These are phyloP conservation scores for Mucor racemosus DNA, from an alignment of 371 early-diverging fungal genomes.

Conservation along the genomic window DNA sequence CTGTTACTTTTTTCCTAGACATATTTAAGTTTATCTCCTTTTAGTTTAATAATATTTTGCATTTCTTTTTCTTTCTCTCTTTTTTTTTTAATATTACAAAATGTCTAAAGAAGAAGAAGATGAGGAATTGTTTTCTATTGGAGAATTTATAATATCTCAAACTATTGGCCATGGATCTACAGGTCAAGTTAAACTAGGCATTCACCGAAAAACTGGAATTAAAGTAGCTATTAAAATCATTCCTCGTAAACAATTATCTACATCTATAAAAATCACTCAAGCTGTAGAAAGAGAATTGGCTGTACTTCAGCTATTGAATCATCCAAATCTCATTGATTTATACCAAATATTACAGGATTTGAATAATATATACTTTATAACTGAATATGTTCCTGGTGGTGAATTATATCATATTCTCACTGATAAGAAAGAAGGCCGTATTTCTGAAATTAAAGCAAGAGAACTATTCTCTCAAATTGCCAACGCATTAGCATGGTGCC, in stretches of 20 bases:
- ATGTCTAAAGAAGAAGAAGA: neutral
- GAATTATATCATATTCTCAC: slow-evolving; percentile 41
- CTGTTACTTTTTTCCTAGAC: too few species aligned
- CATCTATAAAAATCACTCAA: slow-evolving; percentile 53
- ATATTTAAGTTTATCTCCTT: neutral
- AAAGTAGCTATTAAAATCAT: slow-evolving; percentile 52
- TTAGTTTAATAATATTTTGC: neutral
- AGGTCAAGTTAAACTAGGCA: slow-evolving; percentile 46
- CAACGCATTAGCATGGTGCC: slow-evolving; percentile 92
- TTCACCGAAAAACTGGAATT: slow-evolving; percentile 40
- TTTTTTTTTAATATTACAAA: neutral
- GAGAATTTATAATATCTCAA: slow-evolving; percentile 34
- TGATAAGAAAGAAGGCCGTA: slow-evolving; percentile 30
- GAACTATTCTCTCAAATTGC: slow-evolving; percentile 92
- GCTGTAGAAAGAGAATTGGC: slow-evolving; percentile 74
- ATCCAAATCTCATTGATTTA: slow-evolving; percentile 68
- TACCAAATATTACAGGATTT: slow-evolving; percentile 69
- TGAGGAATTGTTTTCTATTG: slow-evolving; percentile 17
- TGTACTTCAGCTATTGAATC: slow-evolving; percentile 68
- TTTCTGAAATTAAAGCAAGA: slow-evolving; percentile 80
- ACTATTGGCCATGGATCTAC: slow-evolving; percentile 50
- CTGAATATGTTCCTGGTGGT: slow-evolving; percentile 48
- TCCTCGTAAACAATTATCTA: slow-evolving; percentile 33
- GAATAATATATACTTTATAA: slow-evolving; percentile 40
- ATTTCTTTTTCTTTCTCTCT: slow-evolving; percentile 4